phyloP scores from a whole-genome alignment of 768 basidiomycete species.

The Hericium rajendrae region DNA sequence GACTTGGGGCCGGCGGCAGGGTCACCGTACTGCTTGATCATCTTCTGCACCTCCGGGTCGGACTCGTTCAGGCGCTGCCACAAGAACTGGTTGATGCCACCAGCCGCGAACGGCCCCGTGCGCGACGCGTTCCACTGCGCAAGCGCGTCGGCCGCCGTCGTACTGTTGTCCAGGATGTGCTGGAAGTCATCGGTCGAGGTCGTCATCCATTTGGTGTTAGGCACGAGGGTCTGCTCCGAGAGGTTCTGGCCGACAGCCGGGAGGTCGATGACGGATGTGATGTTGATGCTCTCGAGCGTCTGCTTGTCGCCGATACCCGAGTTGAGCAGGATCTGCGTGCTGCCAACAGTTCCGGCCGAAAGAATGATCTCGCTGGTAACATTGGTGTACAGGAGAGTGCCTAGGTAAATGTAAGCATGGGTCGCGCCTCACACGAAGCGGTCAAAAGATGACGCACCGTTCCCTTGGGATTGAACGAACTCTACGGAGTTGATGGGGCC shows the following conservation, averaged over 20 bases:
- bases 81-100: neutral
- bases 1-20: slow-evolving; percentile 1
- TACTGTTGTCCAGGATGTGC: neutral
- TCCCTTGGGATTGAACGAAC: neutral
- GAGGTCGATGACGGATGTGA: slow-evolving; percentile 35
- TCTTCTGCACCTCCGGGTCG: neutral
- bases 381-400: neutral
- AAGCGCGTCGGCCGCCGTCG: neutral
- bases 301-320: slow-evolving; percentile 48
- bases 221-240: slow-evolving; percentile 30
- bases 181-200: neutral
- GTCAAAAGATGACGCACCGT: neutral
- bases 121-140: neutral
- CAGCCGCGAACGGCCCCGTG: neutral
- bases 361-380: slow-evolving; percentile 12
- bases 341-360: slow-evolving; percentile 12
- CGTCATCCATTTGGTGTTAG: neutral
- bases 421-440: too few species aligned
- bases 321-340: slow-evolving; percentile 38
- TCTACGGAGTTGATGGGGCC: slow-evolving; percentile 5
- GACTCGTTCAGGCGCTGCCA: neutral
- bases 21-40: neutral
- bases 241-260: slow-evolving; percentile 47
- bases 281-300: slow-evolving; percentile 35
- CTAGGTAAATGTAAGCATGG: neutral